Evolutionary conservation across 1,284 basidiomycete species (phyloP), one percentile per base, ranked within the genome.

Genomic region (Naganishia liquefaciens): DNA sequence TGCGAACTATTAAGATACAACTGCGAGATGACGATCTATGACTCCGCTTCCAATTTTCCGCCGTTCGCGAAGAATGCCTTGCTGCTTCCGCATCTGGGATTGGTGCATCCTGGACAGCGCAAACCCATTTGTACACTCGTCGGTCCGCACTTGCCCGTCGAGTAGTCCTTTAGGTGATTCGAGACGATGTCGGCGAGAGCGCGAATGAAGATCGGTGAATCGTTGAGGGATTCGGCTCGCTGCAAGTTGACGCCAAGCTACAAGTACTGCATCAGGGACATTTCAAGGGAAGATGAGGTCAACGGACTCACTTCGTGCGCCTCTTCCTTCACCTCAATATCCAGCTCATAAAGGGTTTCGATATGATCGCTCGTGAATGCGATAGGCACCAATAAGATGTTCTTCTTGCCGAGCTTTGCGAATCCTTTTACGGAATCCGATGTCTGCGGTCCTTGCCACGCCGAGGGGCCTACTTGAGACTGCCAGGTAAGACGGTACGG

Each of bases 331-430:
- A 98, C 94, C 78, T 99, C 96, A 63, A 94, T 79, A 79, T 99
- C 96, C 54, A 99, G 84, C 80, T 99, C 96, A 76, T 90, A 99
- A 52, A 99, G 83, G 27, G 96, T 99, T 82, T 99, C 96, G 75
- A 99, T 98, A 79, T 99, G 96, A 80, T 99, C 96, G 76, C 89
- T 93, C 21, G 96, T 99, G 80, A 99, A 99, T 21, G 96, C 95
- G 68, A 99, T 93, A 1, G 96, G 96, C 1, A 99, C 87, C 39
- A 96, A 83, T 58, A 97, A 84, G n/a, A 87, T 87, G 70, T 85
- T 87, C 80, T 95, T 97, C 77, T 86, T 85, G 21, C 93, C 93
- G 51, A 91, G 82, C 69, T 91, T 87, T 44, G 91, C 91, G 60
- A 96, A 85, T 15, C 95, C 96, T 76, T 97, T 93, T 74, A 99